Evolutionary conservation across 768 basidiomycete species (phyloP).

Genomic region (Suillus spraguei): DNA sequence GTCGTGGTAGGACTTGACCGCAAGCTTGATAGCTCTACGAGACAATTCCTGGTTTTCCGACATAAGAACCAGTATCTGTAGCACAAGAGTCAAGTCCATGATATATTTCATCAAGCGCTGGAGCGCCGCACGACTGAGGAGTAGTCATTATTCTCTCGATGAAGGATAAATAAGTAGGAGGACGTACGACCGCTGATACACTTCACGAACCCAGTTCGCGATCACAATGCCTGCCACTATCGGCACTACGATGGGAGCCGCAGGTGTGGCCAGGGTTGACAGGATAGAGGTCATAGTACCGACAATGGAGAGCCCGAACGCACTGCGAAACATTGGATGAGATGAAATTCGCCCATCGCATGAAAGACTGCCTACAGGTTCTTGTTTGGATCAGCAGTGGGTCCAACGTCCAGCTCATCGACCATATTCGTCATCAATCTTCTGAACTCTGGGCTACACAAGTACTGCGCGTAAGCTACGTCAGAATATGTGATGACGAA

Average conservation of each 20-base stretch:
- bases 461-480: neutral
- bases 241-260: neutral
- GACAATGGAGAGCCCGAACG: neutral
- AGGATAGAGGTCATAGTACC: neutral
- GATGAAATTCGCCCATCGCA: neutral
- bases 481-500: neutral
- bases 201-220: conserved; percentile 1
- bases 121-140: conserved; percentile 10
- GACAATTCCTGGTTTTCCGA: neutral
- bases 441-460: conserved; percentile 5
- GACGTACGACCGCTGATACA: conserved; percentile 3
- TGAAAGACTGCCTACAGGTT: neutral
- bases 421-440: conserved; percentile 3
- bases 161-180: neutral
- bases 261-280: neutral
- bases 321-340: neutral
- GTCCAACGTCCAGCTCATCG: neutral
- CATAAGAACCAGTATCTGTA: conserved; percentile 22
- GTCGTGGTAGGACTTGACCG: neutral
- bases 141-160: neutral
- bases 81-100: conserved; percentile 27
- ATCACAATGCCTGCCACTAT: neutral
- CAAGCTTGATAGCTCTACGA: neutral
- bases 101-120: conserved; percentile 28
- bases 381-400: neutral